Base-by-base conservation (phyloP, 2,329 filamentous ascomycete genomes). In the Alternaria metachromatica region DNA sequence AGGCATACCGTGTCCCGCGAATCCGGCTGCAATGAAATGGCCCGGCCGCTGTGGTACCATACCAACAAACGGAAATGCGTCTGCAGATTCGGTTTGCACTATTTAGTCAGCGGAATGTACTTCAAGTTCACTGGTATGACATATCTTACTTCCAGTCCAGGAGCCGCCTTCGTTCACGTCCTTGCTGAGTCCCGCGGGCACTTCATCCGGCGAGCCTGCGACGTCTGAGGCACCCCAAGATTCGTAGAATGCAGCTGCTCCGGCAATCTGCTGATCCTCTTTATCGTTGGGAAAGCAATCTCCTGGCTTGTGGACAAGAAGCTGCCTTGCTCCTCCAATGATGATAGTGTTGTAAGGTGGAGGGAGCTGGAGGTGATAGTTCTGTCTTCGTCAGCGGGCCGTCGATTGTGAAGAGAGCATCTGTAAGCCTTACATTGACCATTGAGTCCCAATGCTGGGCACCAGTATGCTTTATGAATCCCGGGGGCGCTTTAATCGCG, bases 301-400 rank as follows among this genome's bases (percentile, higher is more conserved):
- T 25, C 58, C 60, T 41, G 63, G 63, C 25, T 41, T 58, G 49
- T 66, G 63, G 9, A 49, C 21, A 15, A 58, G 56, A 6, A 63
- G 20, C n/a, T 56, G 63, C 43, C 63, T 63, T 21, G 57, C 56
- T 25, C 63, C 63, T 18, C 63, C 63, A 21, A 66, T 28, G n/a
- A 66, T 66, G 25, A 66, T 63, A 12, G 49, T 63, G 54, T 66
- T 66, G 43, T 63, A 61, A 9, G 63, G 63, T 37, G 60, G 46
- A 25, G 63, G 63, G 7, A 66, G 48, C 56, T 66, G 60, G 8
- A 66, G 33, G 46, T 63, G 60, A 23, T 66, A 66, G 6, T 66
- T 66, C 63, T 63, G 25, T 48, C 25, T 9, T 30, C 18, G 25
- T 51, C 12, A 51, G 59, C 46, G 48, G 37, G 11, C 11, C 8